phyloP scores from a whole-genome alignment of 345 rosid species.

The Gossypioides kirkii region DNA sequence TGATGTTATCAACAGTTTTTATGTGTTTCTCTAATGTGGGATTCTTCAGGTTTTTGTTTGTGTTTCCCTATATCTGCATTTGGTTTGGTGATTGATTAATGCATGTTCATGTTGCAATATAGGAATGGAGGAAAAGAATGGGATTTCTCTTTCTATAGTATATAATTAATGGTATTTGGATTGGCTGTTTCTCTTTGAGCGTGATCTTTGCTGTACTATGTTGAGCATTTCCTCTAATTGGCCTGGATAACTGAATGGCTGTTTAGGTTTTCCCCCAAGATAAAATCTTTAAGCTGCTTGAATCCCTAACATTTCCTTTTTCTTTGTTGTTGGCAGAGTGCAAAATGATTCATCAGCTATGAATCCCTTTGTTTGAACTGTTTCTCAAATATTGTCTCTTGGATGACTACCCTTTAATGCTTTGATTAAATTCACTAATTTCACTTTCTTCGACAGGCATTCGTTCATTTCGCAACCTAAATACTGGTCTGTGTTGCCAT shows the following conservation, averaged over 20 bases:
- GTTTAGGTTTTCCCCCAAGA: not conserved
- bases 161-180: constrained; percentile 6
- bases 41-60: not conserved
- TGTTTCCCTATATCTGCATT: not conserved
- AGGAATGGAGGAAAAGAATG: not conserved
- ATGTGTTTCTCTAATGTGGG: not conserved
- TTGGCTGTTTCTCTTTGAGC: constrained; percentile 12
- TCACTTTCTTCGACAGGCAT: not conserved
- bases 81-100: constrained; percentile 16
- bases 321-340: not conserved
- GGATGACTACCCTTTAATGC: not conserved
- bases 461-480: not conserved
- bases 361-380: not conserved
- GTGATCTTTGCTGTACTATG: not conserved
- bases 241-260: too few relatives aligned
- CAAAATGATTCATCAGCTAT: not conserved
- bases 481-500: not conserved
- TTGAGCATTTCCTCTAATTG: too few relatives aligned
- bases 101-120: not conserved
- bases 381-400: not conserved
- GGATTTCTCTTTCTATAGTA: not conserved
- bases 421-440: not conserved
- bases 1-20: not conserved
- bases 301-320: not conserved
- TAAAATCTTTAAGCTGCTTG: constrained; percentile 1